Evolutionary conservation across 2,329 filamentous ascomycete species (phyloP), one percentile per base, ranked within the genome.

Genomic region (Beauveria sp.): DNA sequence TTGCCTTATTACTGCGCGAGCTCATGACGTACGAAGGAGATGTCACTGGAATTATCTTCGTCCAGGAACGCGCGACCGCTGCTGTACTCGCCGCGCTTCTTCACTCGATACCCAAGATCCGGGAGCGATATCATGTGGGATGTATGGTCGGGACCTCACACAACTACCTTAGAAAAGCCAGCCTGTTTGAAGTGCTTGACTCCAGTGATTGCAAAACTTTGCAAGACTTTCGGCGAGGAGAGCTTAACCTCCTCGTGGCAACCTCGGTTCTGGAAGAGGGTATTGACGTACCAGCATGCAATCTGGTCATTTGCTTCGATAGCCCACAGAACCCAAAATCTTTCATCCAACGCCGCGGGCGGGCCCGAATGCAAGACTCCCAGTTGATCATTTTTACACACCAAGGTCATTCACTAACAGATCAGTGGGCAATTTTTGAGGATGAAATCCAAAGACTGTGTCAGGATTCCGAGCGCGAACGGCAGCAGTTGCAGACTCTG

Each of bases 361-460:
- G 82, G 40, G 81, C 82, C 5, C 73, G 83, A 10, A 81, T 79
- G 77, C 73, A 71, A 22, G 70, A 76, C 7, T 86, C 83, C 1
- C 75, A 71, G 53, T 75, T 86, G n/a, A 68, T 82, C 14, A 67
- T 85, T 5, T 70, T 85, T 24, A 64, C 77, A 3, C 73, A 76
- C 8, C 64, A 66, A 5, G 69, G 69, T 0, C 67, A 65, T 1
- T 62, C 67, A 3, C 65, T 68, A 9, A 64, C 72, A 2, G 64
- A 71, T 3, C 78, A 82, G 28, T 96, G 90, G 88, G 76, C 84
- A 28, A 68, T 71, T 0, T 77, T 95, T 18, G 93, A 97, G 69
- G 71, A 79, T 3, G 77, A 84, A n/a, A 92, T 96, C 88, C 89
- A 86, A 66, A 70, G 74, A 52, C 80, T 81, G 0, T 96, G 91